Evolutionary conservation across 2,329 filamentous ascomycete genomes (phyloP).

Genomic region (Fusarium gaditjirri): DNA sequence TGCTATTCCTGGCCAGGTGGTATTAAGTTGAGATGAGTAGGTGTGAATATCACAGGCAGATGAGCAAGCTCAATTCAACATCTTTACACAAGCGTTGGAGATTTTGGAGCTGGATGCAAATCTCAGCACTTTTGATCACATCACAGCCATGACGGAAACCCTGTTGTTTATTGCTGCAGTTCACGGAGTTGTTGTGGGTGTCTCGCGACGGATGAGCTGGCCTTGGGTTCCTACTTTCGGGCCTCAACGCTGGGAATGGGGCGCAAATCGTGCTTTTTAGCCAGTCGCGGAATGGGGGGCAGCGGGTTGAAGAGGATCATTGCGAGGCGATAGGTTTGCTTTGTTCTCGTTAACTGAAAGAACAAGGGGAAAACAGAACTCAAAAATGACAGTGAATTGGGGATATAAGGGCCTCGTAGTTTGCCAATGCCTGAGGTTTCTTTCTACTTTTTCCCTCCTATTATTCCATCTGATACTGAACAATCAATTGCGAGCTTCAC

Average conservation of each 20-base stretch:
- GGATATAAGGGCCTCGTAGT: constrained; percentile 33
- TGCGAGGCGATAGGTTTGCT: constrained; percentile 29
- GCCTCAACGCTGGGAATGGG: constrained; percentile 37
- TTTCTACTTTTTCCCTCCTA: neutral
- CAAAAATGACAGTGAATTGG: constrained; percentile 26
- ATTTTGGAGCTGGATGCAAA: neutral
- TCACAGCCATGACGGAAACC: neutral
- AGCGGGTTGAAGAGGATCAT: constrained; percentile 29
- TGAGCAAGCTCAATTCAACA: neutral
- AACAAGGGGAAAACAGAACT: constrained; percentile 22
- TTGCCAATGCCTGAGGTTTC: constrained; percentile 36
- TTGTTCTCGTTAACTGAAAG: constrained; percentile 21
- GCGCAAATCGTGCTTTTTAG: constrained; percentile 22
- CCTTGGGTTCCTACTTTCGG: constrained; percentile 25
- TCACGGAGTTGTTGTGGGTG: constrained; percentile 9
- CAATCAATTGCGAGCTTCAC: neutral
- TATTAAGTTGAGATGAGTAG: constrained; percentile 28
- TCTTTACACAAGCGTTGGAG: neutral
- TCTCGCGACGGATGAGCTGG: constrained; percentile 32
- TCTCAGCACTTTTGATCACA: neutral
- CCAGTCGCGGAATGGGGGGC: constrained; percentile 36
- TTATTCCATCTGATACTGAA: neutral
- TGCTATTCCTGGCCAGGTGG: constrained; percentile 20
- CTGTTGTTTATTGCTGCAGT: neutral
- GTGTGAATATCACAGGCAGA: constrained; percentile 24